A percentile compares a stretch with the other conserved stretches of the same genome.
These are phyloP conservation scores for Acacia acuminata DNA, from an alignment of 306 rosid genomes.

Conservation along the genomic window DNA sequence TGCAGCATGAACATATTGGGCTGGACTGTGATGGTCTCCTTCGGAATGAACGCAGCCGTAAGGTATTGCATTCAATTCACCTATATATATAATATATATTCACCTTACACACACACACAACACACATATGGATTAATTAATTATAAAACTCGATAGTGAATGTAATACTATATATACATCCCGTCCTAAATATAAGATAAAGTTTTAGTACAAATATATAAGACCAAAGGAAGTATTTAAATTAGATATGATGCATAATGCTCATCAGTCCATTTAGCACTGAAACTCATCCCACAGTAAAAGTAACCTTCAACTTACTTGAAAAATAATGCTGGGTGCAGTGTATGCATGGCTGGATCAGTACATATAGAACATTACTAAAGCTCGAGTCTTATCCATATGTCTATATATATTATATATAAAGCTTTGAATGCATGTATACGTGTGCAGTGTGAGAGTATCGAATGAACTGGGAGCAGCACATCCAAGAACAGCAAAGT, in stretches of 20 bases:
- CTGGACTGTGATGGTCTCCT: slow-evolving; percentile 66
- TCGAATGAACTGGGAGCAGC: slow-evolving; percentile 15
- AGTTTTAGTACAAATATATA: too few relatives aligned
- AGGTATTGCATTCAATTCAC: slow-evolving; percentile 41
- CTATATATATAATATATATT: not conserved
- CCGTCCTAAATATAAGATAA: too few relatives aligned
- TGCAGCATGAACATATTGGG: slow-evolving; percentile 79
- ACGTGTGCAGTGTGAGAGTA: slow-evolving; percentile 12
- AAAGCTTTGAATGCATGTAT: not conserved
- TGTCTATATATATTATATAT: too few relatives aligned
- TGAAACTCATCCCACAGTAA: not conserved
- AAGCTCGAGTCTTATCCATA: too few relatives aligned
- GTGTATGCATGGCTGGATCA: too few relatives aligned
- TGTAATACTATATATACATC: too few relatives aligned
- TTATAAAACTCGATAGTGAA: not conserved
- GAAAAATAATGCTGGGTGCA: too few relatives aligned
- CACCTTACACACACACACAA: too few relatives aligned
- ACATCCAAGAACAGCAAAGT: slow-evolving; percentile 17
- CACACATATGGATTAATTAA: not conserved
- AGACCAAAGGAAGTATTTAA: too few relatives aligned
- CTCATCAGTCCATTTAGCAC: too few relatives aligned
- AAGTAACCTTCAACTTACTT: not conserved
- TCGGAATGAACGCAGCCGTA: slow-evolving; percentile 71
- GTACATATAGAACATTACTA: too few relatives aligned
- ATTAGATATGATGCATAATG: too few relatives aligned